Evolutionary conservation across 164 flowering plant genomes (phyloP).

Genomic region (Echeveria elegans): DNA sequence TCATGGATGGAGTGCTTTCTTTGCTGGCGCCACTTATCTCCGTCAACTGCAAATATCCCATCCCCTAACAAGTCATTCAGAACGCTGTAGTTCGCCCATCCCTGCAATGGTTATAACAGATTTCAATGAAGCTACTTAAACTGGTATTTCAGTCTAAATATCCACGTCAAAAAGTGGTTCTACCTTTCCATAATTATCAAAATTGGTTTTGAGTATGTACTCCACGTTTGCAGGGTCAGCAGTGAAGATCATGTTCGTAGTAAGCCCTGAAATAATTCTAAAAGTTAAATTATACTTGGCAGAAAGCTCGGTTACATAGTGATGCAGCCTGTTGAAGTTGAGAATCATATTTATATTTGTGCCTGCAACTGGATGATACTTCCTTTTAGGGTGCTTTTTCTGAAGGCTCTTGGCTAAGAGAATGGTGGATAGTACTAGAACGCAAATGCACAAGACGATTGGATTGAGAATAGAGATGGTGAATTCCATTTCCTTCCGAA

Average conservation of each 20-base stretch:
- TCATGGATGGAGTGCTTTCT: slow-evolving; percentile 44
- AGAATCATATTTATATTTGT: slow-evolving; percentile 39
- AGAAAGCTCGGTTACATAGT: slow-evolving; percentile 33
- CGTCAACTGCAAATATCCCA: slow-evolving; percentile 65
- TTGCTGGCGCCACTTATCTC: slow-evolving; percentile 39
- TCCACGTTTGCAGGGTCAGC: slow-evolving; percentile 49
- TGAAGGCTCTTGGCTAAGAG: background rate
- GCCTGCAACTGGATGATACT: slow-evolving; percentile 48
- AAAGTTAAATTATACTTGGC: background rate
- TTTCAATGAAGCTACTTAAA: background rate
- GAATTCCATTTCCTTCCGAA: no score
- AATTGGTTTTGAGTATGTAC: slow-evolving; percentile 25
- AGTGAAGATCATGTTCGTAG: slow-evolving; percentile 36
- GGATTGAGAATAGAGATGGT: background rate
- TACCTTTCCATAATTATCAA: background rate
- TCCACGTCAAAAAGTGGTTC: background rate
- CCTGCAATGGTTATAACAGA: slow-evolving; percentile 22
- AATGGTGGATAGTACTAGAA: background rate
- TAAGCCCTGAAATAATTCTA: slow-evolving; percentile 10
- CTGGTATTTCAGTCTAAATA: background rate
- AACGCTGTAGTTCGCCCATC: slow-evolving; percentile 25
- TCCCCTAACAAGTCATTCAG: slow-evolving; percentile 45
- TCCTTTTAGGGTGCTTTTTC: background rate
- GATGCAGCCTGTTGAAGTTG: slow-evolving; percentile 37
- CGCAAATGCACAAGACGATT: background rate